Base-by-base conservation (phyloP, 2,329 filamentous ascomycete genomes). In the Davidsoniella virescens region DNA sequence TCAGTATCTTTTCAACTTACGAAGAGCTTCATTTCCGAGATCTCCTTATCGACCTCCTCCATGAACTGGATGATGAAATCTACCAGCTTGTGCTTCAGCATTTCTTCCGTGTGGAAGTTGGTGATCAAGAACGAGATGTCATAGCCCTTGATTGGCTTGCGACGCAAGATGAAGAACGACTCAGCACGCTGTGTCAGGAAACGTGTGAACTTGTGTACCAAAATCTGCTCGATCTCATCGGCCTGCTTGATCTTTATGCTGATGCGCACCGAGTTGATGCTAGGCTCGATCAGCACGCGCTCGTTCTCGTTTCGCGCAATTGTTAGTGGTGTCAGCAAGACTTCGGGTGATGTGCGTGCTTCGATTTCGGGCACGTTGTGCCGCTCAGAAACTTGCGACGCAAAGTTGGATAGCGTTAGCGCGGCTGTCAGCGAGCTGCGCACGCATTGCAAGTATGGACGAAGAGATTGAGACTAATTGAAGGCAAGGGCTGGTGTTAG, bases 1-100 rank as follows among this genome's bases (percentile, higher is more conserved):
- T 12, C 33, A 29, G 17, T 20, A 12, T 29, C 8, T 9, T 12
- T 14, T 8, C 16, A 41, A 72, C 86, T 58, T 76, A 95, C 90
- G 67, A 98, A 98, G 60, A 98, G 82, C 76, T 98, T 98, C 92
- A 98, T 96, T 70, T 98, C 93, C 2, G 92, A 96, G 54, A 98
- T 98, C 67, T 98, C 92, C 73, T 98, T 98, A 67, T 98, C 93
- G 4, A 98, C 93, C 65, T 98, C 92, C 67, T 98, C 90, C 90
- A 98, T 96, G 62, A 98, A 98, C 62, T 96, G 82, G 57, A 98
- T 95, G 58, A 98, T 94, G 62, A 98, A 98, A 65, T 98, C 92
- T 33, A 98, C 93, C 58, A 98, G 74, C 72, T 98, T 96, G 65
- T 98, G 90, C 73, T 96, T 96, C 63, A 96, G 67, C 87, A 98